These are phyloP conservation scores for Xylaria castorea DNA, from an alignment of 495 filamentous ascomycete species.

Conservation along the genomic window DNA sequence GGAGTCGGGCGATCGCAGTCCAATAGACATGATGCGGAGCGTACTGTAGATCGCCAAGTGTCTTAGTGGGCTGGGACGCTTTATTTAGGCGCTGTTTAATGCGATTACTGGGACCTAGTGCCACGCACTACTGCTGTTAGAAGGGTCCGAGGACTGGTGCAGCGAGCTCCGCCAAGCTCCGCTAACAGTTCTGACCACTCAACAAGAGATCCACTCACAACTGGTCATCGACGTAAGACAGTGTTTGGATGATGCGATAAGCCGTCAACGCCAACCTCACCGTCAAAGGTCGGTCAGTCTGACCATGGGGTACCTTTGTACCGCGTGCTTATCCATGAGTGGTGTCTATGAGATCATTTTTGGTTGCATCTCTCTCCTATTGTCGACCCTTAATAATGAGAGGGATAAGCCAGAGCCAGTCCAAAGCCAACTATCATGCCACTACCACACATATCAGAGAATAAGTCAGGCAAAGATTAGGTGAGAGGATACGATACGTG, in stretches of 20 bases:
- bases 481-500: not conserved
- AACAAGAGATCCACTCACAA: conserved; percentile 12
- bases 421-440: not conserved
- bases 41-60: conserved; percentile 6
- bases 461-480: conserved; percentile 3
- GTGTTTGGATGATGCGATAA: conserved; percentile 25
- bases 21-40: not conserved
- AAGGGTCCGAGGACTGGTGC: not conserved
- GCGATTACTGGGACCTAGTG: conserved; percentile 1
- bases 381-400: not conserved
- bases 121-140: conserved; percentile 13
- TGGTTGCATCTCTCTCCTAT: not conserved
- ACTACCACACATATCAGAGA: not conserved
- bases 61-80: conserved; percentile 10
- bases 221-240: conserved; percentile 19
- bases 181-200: not conserved
- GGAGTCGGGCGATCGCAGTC: not conserved
- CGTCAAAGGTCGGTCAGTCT: conserved; percentile 19
- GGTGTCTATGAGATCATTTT: conserved; percentile 3
- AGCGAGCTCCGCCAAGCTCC: not conserved
- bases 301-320: not conserved
- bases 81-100: conserved; percentile 6
- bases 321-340: conserved; percentile 3
- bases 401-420: not conserved
- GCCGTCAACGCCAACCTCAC: conserved; percentile 9